phyloP scores from a whole-genome alignment of 495 filamentous ascomycete species.

The Aspergillus steynii region DNA sequence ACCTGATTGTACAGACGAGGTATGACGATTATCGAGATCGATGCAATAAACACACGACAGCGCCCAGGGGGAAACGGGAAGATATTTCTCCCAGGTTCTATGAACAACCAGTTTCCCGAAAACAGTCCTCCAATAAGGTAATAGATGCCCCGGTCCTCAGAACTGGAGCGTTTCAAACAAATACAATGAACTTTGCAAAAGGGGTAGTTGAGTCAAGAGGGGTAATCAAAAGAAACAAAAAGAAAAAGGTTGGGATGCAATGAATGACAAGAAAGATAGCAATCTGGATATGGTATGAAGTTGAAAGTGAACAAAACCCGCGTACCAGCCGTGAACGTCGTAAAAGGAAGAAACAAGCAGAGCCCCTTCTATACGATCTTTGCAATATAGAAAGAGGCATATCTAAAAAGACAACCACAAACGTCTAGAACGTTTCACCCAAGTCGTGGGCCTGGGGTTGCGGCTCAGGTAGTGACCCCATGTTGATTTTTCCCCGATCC shows the following conservation, averaged over 20 bases:
- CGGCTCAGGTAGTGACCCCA: slow-evolving; percentile 51
- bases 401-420: slow-evolving; percentile 10
- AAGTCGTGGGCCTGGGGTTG: slow-evolving; percentile 57
- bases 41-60: slow-evolving; percentile 2
- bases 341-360: slow-evolving; percentile 11
- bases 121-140: slow-evolving; percentile 1
- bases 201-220: background rate
- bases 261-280: slow-evolving; percentile 11
- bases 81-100: slow-evolving; percentile 8
- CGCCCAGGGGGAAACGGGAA: slow-evolving; percentile 4
- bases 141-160: background rate
- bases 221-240: slow-evolving; percentile 13
- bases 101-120: slow-evolving; percentile 13
- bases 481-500: slow-evolving; percentile 47
- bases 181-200: slow-evolving; percentile 16
- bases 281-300: slow-evolving; percentile 18
- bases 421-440: slow-evolving; percentile 64
- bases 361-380: background rate
- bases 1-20: slow-evolving; percentile 19
- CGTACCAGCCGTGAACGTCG: slow-evolving; percentile 25
- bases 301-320: slow-evolving; percentile 14
- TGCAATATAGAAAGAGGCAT: background rate
- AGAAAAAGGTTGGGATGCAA: slow-evolving; percentile 14
- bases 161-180: slow-evolving; percentile 9
- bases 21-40: slow-evolving; percentile 7